Base-by-base conservation (phyloP, 2,329 filamentous ascomycete species). In the Botrytis elliptica region DNA sequence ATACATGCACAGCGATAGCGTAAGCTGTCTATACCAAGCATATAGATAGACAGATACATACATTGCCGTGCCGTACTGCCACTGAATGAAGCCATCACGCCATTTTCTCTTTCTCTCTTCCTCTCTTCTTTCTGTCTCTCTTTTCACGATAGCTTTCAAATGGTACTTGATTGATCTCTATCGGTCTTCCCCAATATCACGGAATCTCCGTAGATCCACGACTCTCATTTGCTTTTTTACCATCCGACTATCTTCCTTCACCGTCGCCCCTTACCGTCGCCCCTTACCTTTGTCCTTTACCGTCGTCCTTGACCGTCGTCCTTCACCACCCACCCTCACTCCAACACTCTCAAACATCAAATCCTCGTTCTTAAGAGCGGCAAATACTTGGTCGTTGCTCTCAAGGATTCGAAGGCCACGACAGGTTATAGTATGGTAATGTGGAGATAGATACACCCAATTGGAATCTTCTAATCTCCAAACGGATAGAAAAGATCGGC, bases 401-500 rank as follows among this genome's bases (percentile, higher is more conserved):
- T 57, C 46, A 68, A 55, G 46, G 46, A 68, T 55, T 68, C 46
- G 38, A 40, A 4, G n/a, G 62, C 40, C 29, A 46, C 62, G 12
- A 42, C 52, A 42, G 49, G 36, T 42, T 57, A 57, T 33, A 69
- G 40, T 57, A 42, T 40, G 38, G 29, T 36, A 62, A 52, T 52
- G 59, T 64, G 44, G 62, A 44, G 68, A 62, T 64, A 46, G 38
- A 52, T 64, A 38, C 22, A 65, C 18, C 69, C 69, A 71, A 71
- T 64, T 52, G 44, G 40, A 65, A 57, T 22, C 59, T 71, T 33
- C 52, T 29, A 36, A 64, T 36, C 36, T 49, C 57, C 52, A 57
- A 16, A 63, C 69, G 57, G 59, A 71, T 64, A 38, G 33, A 42
- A 65, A 65, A 55, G 69, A 71, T 71, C 69, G 59, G 25, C 69